Base-by-base conservation (phyloP, 768 basidiomycete genomes). In the Russula sp. region DNA sequence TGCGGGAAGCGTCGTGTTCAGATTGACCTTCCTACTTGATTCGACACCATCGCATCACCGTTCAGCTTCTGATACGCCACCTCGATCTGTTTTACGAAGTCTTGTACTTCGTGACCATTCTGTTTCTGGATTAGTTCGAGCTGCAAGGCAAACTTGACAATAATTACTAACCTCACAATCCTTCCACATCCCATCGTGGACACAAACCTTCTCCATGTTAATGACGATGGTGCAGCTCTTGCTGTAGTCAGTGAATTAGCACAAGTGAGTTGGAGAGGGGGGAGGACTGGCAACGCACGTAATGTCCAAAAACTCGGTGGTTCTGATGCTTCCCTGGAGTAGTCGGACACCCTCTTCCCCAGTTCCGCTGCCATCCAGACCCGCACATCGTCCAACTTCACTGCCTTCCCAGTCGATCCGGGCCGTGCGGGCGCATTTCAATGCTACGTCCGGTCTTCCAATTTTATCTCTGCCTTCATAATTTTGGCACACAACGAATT, bases 141-240 rank as follows among this genome's bases (percentile, higher is more conserved):
- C 16, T 4, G 27, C 18, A 44, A 40, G 44, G 54, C 10, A 32
- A 42, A 48, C 50, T 27, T 18, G 44, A 27, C 22, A 45, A 42
- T 20, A 57, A 45, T 37, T 14, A 71, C 81, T 71, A 69, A 90
- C 89, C 75, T 89, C 84, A 72, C 90, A 95, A 51, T 85, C 75
- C 70, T 88, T 84, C 91, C 92, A 94, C 54, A 75, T 80, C 8
- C 78, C 84, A 70, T 94, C 91, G 59, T 86, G 87, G 45, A 93
- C 79, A 70, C 91, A 94, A 14, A 87, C 83, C 65, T 80, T 75
- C 66, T 76, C 78, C 2, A 78, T 80, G 68, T 82, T 87, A 69
- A 98, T 89, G 44, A 92, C 69, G 50, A 98, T 78, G 7, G 94
- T 94, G 76, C 94, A 97, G 71, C 92, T 94, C 75, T 87, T 94